Conservation (phyloP, 129 eudicot genomes). For the Gnaphalium uliginosum region DNA sequence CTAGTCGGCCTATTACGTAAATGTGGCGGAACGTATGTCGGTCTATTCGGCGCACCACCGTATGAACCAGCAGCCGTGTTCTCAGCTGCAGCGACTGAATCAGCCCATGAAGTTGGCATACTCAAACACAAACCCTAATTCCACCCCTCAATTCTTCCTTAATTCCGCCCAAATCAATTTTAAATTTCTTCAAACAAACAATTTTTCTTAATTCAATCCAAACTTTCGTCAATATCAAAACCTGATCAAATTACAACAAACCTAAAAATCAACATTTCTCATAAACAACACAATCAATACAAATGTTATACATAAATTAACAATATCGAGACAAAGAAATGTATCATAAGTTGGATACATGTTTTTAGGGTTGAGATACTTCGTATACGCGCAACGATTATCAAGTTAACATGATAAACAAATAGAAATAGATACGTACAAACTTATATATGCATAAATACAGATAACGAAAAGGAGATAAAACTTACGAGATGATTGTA, state of each 20-base stretch:
- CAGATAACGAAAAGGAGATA: not conserved
- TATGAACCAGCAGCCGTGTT: constrained; percentile 49
- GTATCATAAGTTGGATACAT: not conserved
- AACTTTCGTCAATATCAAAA: not conserved
- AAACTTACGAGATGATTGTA: constrained; percentile 19
- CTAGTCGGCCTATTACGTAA: constrained; percentile 55
- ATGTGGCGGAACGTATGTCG: constrained; percentile 70
- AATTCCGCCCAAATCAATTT: not conserved
- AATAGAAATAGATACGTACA: not conserved
- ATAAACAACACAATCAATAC: not conserved
- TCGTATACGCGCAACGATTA: not conserved
- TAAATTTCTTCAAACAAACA: not conserved
- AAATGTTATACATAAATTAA: constrained; percentile 6
- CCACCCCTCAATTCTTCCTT: constrained; percentile 27
- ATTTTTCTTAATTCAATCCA: constrained; percentile 5
- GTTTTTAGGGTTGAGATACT: not conserved
- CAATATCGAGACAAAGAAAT: not conserved
- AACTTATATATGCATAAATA: not conserved
- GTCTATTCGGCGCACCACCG: constrained; percentile 29
- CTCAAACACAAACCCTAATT: constrained; percentile 35
- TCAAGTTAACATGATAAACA: not conserved
- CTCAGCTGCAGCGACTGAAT: constrained; percentile 58
- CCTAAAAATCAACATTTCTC: not conserved
- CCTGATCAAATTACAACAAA: constrained; percentile 25
- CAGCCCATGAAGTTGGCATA: constrained; percentile 76